These are phyloP conservation scores for Diaporthe nobilis DNA, from an alignment of 2,329 filamentous ascomycete genomes.

Conservation along the genomic window DNA sequence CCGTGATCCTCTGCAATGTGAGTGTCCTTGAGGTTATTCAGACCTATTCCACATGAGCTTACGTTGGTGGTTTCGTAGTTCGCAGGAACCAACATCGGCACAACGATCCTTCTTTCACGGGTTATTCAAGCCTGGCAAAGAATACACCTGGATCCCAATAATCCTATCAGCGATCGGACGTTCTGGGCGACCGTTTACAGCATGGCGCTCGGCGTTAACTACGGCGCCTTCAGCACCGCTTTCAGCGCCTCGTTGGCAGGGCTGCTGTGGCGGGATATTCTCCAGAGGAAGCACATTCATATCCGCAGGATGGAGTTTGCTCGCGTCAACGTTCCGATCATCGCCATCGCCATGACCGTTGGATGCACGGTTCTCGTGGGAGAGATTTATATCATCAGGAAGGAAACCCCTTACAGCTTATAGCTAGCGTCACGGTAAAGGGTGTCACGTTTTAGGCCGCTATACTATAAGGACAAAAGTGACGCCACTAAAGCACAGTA, in stretches of 20 bases:
- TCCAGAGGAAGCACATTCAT: conserved; percentile 76
- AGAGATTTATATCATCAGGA: conserved; percentile 72
- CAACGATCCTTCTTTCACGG: conserved; percentile 79
- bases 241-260: conserved; percentile 81
- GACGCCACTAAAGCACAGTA: too few species aligned
- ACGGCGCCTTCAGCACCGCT: conserved; percentile 79
- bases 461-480: too few species aligned
- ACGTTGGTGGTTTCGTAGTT: conserved; percentile 63
- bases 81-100: conserved; percentile 84
- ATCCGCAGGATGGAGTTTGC: conserved; percentile 77
- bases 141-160: conserved; percentile 59
- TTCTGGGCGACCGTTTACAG: conserved; percentile 83
- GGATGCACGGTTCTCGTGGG: conserved; percentile 73
- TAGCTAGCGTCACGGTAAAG: neutral
- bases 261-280: conserved; percentile 80
- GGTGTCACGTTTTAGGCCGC: too few species aligned
- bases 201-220: conserved; percentile 83
- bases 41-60: conserved; percentile 64
- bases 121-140: conserved; percentile 78
- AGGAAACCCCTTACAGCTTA: conserved; percentile 53
- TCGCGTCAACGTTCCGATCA: conserved; percentile 78
- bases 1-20: conserved; percentile 80
- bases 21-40: conserved; percentile 51
- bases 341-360: conserved; percentile 76
- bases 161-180: conserved; percentile 71